A percentile compares a stretch with the other conserved stretches of the same genome.
Conservation (phyloP, 208 protist genomes). For the Acanthamoeba triangularis region DNA sequence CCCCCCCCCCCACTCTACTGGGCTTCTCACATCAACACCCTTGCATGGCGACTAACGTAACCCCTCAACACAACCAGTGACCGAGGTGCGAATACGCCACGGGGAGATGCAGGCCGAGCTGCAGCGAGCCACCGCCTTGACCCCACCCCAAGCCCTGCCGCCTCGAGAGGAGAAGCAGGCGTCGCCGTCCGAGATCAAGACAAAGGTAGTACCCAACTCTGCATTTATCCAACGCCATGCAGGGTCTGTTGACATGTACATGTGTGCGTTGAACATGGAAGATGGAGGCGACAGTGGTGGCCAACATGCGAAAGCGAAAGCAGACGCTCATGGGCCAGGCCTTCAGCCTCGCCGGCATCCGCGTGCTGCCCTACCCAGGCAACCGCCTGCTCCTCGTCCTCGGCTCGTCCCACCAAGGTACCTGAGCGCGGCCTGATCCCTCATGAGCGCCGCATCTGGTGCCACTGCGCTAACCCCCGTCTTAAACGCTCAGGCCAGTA, state of each 20-base stretch:
- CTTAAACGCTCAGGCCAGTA: not conserved
- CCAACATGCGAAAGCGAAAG: not conserved
- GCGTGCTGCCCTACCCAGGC: not conserved
- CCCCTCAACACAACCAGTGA: not conserved
- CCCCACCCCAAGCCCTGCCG: not conserved
- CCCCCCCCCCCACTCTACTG: not conserved
- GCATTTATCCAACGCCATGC: not conserved
- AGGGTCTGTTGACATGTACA: not conserved
- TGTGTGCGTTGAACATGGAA: not conserved
- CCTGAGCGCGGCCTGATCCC: not conserved
- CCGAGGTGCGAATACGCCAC: not conserved
- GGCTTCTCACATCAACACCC: not conserved
- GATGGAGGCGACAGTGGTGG: not conserved
- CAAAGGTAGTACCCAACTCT: too few relatives aligned
- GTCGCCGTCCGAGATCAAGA: not conserved
- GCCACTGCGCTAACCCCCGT: not conserved
- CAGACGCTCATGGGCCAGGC: not conserved
- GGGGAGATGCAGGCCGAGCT: not conserved
- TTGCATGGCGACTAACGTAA: not conserved
- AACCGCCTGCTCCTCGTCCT: not conserved
- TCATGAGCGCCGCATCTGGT: not conserved
- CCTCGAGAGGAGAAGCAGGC: not conserved
- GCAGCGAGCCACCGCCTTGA: not conserved
- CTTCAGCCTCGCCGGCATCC: not conserved
- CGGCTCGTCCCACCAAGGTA: not conserved